Base-by-base conservation (phyloP, 805 yeast genomes). In the Wickerhamiella bombiphila region DNA sequence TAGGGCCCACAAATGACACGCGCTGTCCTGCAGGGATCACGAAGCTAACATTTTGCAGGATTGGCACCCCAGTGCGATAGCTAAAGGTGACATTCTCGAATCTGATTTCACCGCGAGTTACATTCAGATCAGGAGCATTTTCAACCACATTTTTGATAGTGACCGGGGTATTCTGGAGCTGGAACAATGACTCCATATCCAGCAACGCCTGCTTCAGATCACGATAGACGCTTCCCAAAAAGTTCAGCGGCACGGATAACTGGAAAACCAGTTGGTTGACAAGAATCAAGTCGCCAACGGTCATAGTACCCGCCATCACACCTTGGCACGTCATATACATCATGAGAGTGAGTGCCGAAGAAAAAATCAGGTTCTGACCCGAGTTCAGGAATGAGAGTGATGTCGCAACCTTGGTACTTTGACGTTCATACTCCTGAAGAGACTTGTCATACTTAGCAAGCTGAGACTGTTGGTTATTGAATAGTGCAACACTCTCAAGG, bases 271-370 rank as follows among this genome's bases (percentile, higher is more conserved):
- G 68, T 61, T 91, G 98, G 59, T 91, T 91, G 46, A 91, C 88
- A 42, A 91, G 65, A 16, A 91, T 97, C 52, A 91, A 65, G 55
- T 91, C 98, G 48, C 98, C 98, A 16, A 91, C 96, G 1, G 93
- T 78, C 39, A 91, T 63, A 0, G 72, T 58, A 0, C 94, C 94
- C 2, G 70, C 58, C 11, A 83, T 74, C n/a, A 91, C 91, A 20
- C 97, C 97, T 39, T 75, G 73, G 51, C 94, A 82, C 13, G 95
- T 96, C 93, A 91, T 77, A 57, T 81, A 91, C 98, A 91, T 91
- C 93, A 91, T 91, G 2, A 76, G 80, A 1, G 98, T 91, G 45
- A 91, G 63, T 1, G 98, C 97, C 29, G 80, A 59, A 0, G 96
- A 81, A 60, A 79, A 79, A 17, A 79, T 78, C 38, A 78, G 49